Percentiles rank a stretch among this genome's conserved stretches.
These are phyloP conservation scores for Glaciozyma antarctica DNA, from an alignment of 768 basidiomycete species.

Conservation along the genomic window DNA sequence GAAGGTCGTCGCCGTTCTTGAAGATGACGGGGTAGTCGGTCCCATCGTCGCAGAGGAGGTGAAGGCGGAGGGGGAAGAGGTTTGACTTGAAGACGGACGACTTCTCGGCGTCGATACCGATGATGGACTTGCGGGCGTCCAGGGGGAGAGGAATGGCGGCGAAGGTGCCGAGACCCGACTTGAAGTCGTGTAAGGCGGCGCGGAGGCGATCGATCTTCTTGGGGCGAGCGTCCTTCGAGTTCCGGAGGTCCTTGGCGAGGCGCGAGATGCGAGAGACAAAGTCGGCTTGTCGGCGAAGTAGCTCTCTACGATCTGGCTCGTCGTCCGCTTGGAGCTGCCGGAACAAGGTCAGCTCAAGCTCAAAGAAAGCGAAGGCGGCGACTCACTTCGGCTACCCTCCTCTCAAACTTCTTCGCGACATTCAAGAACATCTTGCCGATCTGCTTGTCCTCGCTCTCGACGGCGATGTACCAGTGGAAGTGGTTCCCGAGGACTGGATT, in stretches of 20 bases:
- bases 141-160: conserved; percentile 75
- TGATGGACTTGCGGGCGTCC: conserved; percentile 73
- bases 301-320: conserved; percentile 66
- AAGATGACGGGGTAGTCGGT: conserved; percentile 78
- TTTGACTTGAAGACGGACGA: conserved; percentile 97
- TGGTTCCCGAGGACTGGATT: conserved; percentile 81
- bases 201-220: conserved; percentile 97
- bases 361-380: neutral
- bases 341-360: too few species aligned
- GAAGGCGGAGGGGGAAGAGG: conserved; percentile 79
- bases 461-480: conserved; percentile 96
- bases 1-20: conserved; percentile 97
- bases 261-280: conserved; percentile 76
- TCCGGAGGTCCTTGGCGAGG: conserved; percentile 75
- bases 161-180: conserved; percentile 71
- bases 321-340: conserved; percentile 41
- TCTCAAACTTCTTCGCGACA: conserved; percentile 83
- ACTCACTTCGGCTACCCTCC: conserved; percentile 70
- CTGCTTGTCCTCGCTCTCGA: conserved; percentile 72
- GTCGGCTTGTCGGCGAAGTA: conserved; percentile 84
- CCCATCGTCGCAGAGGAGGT: conserved; percentile 68
- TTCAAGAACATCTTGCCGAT: conserved; percentile 88
- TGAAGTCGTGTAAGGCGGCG: conserved; percentile 65
- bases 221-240: conserved; percentile 81
- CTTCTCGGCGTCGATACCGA: conserved; percentile 80